Conservation (phyloP, 805 yeast species). For the Torulaspora delbrueckii region DNA sequence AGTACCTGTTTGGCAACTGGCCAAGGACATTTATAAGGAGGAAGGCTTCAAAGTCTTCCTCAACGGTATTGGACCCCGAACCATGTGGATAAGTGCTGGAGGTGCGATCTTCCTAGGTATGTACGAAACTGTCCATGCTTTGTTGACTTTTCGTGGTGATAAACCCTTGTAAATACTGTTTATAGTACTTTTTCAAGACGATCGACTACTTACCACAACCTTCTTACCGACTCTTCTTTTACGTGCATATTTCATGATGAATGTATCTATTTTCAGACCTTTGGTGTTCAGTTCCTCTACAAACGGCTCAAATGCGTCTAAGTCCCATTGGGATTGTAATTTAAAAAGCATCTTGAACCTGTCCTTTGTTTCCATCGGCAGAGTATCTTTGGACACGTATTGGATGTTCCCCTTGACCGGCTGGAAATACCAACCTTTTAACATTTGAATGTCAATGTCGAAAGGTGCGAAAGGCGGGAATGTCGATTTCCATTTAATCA, state of each 20-base stretch:
- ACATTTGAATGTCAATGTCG: slow-evolving; percentile 48
- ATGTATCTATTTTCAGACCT: slow-evolving; percentile 50
- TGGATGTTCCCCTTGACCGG: slow-evolving; percentile 46
- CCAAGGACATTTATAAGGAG: slow-evolving; percentile 50
- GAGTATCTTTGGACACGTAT: slow-evolving; percentile 45
- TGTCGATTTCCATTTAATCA: slow-evolving; percentile 56
- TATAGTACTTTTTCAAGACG: slow-evolving; percentile 3
- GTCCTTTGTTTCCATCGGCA: slow-evolving; percentile 46
- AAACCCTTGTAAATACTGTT: slow-evolving; percentile 12
- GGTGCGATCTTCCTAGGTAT: slow-evolving; percentile 97
- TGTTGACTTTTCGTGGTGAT: slow-evolving; percentile 22
- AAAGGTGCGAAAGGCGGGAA: slow-evolving; percentile 62
- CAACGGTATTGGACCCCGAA: slow-evolving; percentile 90
- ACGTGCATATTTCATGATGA: slow-evolving; percentile 59
- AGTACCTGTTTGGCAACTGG: slow-evolving; percentile 44
- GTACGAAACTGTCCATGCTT: slow-evolving; percentile 63
- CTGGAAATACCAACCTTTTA: slow-evolving; percentile 52
- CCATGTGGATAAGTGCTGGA: slow-evolving; percentile 97
- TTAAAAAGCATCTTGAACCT: slow-evolving; percentile 52
- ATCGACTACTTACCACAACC: slow-evolving; percentile 34
- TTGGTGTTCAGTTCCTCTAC: slow-evolving; percentile 53
- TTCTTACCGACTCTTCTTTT: slow-evolving; percentile 45
- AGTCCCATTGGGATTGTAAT: slow-evolving; percentile 53
- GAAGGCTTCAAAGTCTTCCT: slow-evolving; percentile 74
- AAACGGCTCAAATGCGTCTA: slow-evolving; percentile 61